phyloP scores from a whole-genome alignment of 2,329 filamentous ascomycete genomes.

The Fusarium staphyleae region DNA sequence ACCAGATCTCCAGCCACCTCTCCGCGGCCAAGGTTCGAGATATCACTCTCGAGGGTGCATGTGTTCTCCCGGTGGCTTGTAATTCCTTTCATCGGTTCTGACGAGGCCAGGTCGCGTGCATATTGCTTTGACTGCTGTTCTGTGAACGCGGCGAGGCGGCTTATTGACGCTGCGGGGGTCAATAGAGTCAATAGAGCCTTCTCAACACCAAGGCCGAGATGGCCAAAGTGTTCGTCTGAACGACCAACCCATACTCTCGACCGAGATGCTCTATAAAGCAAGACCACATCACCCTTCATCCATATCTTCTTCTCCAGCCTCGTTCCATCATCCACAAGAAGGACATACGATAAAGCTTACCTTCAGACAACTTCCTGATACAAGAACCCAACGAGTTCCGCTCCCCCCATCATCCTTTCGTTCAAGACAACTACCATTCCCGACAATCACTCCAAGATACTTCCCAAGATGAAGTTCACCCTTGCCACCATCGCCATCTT shows the following conservation, averaged over 20 bases:
- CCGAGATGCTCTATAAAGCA: constrained; percentile 32
- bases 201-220: constrained; percentile 2
- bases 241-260: neutral
- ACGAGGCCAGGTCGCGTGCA: neutral
- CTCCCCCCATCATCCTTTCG: constrained; percentile 3
- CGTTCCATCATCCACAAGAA: constrained; percentile 34
- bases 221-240: constrained; percentile 3
- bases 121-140: constrained; percentile 7
- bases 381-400: constrained; percentile 29
- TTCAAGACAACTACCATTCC: constrained; percentile 10
- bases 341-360: constrained; percentile 19
- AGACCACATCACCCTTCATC: constrained; percentile 2
- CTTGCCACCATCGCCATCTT: constrained; percentile 38
- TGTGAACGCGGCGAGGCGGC: constrained; percentile 10
- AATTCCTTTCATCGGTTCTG: constrained; percentile 11
- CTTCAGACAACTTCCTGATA: constrained; percentile 25
- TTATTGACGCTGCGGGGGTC: constrained; percentile 29
- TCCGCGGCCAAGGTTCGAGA: constrained; percentile 5
- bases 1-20: neutral
- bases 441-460: constrained; percentile 12
- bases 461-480: constrained; percentile 41
- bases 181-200: constrained; percentile 31
- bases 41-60: neutral
- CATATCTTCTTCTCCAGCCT: constrained; percentile 31
- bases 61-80: constrained; percentile 1